Conservation (phyloP, 495 filamentous ascomycete genomes). For the Chaetomidium leptoderma region DNA sequence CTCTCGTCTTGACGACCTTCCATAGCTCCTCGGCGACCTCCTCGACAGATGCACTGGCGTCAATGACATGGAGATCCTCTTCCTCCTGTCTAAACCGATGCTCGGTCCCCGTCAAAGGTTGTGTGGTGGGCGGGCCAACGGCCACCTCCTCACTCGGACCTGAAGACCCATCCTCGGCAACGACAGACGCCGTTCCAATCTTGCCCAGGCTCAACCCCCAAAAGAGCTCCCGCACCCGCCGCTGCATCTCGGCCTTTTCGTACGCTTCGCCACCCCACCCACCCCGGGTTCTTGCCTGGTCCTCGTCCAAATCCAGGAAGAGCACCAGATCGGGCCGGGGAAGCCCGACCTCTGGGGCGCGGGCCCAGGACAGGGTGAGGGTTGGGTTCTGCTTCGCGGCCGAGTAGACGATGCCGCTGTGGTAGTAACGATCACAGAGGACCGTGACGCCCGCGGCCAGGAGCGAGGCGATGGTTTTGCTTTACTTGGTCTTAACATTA, state of each 20-base stretch:
- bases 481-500: constrained; percentile 22
- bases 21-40: constrained; percentile 50
- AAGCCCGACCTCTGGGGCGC: constrained; percentile 77
- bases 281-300: constrained; percentile 67
- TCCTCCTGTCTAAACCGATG: constrained; percentile 46
- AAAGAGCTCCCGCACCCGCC: constrained; percentile 72
- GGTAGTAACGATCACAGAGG: constrained; percentile 89
- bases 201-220: constrained; percentile 47
- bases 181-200: constrained; percentile 29
- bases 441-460: constrained; percentile 66
- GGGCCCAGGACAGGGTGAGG: constrained; percentile 71
- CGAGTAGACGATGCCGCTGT: constrained; percentile 90
- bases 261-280: constrained; percentile 88
- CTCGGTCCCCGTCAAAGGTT: constrained; percentile 27
- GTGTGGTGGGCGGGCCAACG: constrained; percentile 21
- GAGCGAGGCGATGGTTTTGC: constrained; percentile 55
- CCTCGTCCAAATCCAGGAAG: constrained; percentile 75
- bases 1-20: constrained; percentile 42
- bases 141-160: constrained; percentile 25
- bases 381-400: constrained; percentile 77
- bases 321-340: constrained; percentile 83
- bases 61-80: constrained; percentile 52
- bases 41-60: constrained; percentile 49
- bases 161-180: constrained; percentile 7
- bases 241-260: constrained; percentile 80